These are phyloP conservation scores for Escovopsis sp. DNA, from an alignment of 2,329 filamentous ascomycete species.

Conservation along the genomic window DNA sequence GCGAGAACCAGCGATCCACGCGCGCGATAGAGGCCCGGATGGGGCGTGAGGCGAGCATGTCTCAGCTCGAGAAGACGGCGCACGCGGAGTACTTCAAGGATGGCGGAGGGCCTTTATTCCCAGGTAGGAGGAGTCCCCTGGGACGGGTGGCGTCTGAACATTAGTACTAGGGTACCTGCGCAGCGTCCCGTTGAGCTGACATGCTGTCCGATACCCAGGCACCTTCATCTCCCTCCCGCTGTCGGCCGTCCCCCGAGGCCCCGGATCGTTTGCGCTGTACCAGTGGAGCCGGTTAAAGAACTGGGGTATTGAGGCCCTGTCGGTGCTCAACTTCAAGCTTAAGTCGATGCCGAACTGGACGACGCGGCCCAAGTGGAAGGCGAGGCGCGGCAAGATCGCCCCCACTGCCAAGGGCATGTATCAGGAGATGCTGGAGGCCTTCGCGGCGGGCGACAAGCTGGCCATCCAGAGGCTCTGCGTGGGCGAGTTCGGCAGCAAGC, in stretches of 20 bases:
- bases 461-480: conserved; percentile 40
- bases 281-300: conserved; percentile 22
- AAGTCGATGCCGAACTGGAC: conserved; percentile 30
- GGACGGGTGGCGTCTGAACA: no score
- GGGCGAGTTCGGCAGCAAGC: conserved; percentile 32
- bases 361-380: conserved; percentile 28
- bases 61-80: conserved; percentile 16
- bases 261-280: conserved; percentile 19
- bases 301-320: conserved; percentile 20
- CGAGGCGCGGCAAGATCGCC: conserved; percentile 25
- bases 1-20: conserved; percentile 15
- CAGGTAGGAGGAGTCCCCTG: conserved; percentile 10
- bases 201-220: conserved; percentile 16
- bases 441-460: conserved; percentile 41
- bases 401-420: conserved; percentile 46
- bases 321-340: conserved; percentile 25
- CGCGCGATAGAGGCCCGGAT: conserved; percentile 11
- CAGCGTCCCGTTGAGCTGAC: no score
- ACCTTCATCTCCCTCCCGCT: conserved; percentile 33
- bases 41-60: conserved; percentile 16
- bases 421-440: conserved; percentile 43
- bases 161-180: no score
- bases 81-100: conserved; percentile 20
- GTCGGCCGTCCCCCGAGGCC: conserved; percentile 17
- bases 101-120: conserved; percentile 20